These are phyloP conservation scores for Dryas alaskensis DNA, from an alignment of 306 rosid species.

Conservation along the genomic window DNA sequence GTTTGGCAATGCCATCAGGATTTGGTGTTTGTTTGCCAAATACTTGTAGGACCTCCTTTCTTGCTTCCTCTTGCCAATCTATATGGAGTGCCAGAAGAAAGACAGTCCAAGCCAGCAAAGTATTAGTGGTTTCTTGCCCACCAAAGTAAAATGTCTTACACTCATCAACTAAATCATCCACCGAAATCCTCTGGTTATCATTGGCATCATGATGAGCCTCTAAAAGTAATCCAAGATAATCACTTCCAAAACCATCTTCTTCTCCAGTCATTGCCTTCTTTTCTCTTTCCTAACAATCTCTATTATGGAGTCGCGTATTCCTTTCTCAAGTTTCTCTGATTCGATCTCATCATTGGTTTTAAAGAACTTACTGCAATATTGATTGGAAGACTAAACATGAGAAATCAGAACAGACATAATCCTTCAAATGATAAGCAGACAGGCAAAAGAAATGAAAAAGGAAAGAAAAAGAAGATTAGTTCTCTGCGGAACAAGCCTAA, in stretches of 20 bases:
- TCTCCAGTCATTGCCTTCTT: constrained; percentile 13
- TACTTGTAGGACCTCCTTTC: constrained; percentile 26
- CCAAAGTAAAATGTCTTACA: constrained; percentile 36
- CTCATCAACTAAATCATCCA: constrained; percentile 33
- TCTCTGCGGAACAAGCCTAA: no score
- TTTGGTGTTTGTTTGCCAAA: constrained; percentile 24
- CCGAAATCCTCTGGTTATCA: background rate
- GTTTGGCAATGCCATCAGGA: constrained; percentile 14
- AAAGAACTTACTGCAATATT: constrained; percentile 18
- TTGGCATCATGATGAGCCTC: constrained; percentile 30
- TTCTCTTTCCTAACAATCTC: constrained; percentile 21
- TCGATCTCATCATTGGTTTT: constrained; percentile 24
- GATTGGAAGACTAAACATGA: background rate
- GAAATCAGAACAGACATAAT: background rate
- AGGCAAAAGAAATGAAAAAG: no score
- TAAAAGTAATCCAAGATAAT: constrained; percentile 30
- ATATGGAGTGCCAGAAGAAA: constrained; percentile 26
- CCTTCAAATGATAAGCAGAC: background rate
- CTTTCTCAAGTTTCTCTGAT: constrained; percentile 32
- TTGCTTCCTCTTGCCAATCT: constrained; percentile 41
- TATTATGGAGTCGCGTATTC: constrained; percentile 12
- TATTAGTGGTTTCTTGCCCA: constrained; percentile 34
- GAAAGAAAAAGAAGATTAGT: no score
- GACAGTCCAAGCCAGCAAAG: constrained; percentile 32
- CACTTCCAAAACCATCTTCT: constrained; percentile 22